Percentiles rank a stretch among this genome's conserved stretches.
Conservation (phyloP, 202 grass and related monocot species). For the Carex sylvatica region DNA sequence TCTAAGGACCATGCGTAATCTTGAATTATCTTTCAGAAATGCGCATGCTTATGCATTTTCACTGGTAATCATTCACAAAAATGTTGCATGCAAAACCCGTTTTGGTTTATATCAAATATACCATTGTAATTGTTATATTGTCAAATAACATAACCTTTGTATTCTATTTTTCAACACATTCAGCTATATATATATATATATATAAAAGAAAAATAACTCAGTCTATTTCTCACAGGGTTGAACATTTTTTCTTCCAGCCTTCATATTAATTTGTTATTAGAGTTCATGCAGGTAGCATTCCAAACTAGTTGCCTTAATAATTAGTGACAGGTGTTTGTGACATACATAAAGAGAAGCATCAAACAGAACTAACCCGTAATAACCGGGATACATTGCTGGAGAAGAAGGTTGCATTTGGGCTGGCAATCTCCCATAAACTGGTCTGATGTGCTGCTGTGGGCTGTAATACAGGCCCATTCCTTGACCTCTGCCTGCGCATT, state of each 20-base stretch:
- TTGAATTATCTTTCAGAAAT: not conserved
- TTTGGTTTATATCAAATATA: too few species aligned
- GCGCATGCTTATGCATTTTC: not conserved
- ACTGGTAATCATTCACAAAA: not conserved
- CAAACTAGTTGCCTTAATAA: not conserved
- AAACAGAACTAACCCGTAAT: slow-evolving; percentile 21
- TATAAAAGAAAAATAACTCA: too few species aligned
- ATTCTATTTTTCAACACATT: too few species aligned
- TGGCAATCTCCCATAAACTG: slow-evolving; percentile 19
- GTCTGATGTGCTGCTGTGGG: slow-evolving; percentile 8
- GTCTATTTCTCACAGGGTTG: too few species aligned
- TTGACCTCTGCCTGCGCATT: slow-evolving; percentile 20
- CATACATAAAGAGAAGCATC: not conserved
- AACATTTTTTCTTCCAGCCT: too few species aligned
- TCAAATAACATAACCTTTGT: too few species aligned
- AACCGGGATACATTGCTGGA: slow-evolving; percentile 25
- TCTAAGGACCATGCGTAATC: too few species aligned
- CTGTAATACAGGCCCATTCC: slow-evolving; percentile 26
- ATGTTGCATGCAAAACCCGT: not conserved
- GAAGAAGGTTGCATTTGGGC: slow-evolving; percentile 21
- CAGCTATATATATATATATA: too few species aligned
- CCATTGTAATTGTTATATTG: too few species aligned
- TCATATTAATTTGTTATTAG: too few species aligned
- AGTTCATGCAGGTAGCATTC: not conserved
- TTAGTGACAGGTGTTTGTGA: not conserved